phyloP scores from a whole-genome alignment of 306 rosid species.

The Datisca glomerata region DNA sequence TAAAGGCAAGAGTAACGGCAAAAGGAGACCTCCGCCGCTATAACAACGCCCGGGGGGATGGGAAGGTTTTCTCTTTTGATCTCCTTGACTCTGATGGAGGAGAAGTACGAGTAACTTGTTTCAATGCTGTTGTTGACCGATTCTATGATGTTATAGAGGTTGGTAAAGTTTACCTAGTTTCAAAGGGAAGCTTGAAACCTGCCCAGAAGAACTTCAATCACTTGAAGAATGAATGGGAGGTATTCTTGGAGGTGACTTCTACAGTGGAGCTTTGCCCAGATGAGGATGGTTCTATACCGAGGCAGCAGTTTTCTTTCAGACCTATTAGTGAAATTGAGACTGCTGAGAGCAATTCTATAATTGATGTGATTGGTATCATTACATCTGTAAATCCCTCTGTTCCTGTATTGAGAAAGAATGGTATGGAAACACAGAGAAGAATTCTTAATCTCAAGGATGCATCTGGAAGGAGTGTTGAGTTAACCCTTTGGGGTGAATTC shows the following conservation, averaged over 20 bases:
- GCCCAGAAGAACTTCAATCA: slow-evolving; percentile 91
- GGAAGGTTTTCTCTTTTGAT: slow-evolving; percentile 92
- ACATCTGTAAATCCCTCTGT: slow-evolving; percentile 71
- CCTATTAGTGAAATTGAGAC: slow-evolving; percentile 76
- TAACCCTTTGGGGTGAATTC: slow-evolving; percentile 93
- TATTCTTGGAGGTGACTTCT: slow-evolving; percentile 67
- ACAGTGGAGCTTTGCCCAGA: slow-evolving; percentile 72
- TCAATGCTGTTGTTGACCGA: slow-evolving; percentile 92
- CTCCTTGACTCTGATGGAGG: slow-evolving; percentile 98
- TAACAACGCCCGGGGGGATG: slow-evolving; percentile 95
- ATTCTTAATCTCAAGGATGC: slow-evolving; percentile 66
- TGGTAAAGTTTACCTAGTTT: slow-evolving; percentile 84
- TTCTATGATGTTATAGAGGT: slow-evolving; percentile 69
- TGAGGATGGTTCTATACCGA: slow-evolving; percentile 90
- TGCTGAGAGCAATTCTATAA: slow-evolving; percentile 58
- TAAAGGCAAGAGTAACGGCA: slow-evolving; percentile 93
- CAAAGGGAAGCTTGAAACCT: slow-evolving; percentile 88
- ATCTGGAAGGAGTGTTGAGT: slow-evolving; percentile 71
- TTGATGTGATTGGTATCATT: slow-evolving; percentile 81
- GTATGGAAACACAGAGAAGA: slow-evolving; percentile 95
- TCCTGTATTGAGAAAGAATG: slow-evolving; percentile 91
- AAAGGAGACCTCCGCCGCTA: slow-evolving; percentile 94
- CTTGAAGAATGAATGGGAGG: slow-evolving; percentile 96
- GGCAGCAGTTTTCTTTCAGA: slow-evolving; percentile 72
- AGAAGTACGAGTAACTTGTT: slow-evolving; percentile 88